Percentiles rank a stretch among this genome's conserved stretches.
Conservation (phyloP, 2,329 filamentous ascomycete species). For the Fusarium guadeloupense region DNA sequence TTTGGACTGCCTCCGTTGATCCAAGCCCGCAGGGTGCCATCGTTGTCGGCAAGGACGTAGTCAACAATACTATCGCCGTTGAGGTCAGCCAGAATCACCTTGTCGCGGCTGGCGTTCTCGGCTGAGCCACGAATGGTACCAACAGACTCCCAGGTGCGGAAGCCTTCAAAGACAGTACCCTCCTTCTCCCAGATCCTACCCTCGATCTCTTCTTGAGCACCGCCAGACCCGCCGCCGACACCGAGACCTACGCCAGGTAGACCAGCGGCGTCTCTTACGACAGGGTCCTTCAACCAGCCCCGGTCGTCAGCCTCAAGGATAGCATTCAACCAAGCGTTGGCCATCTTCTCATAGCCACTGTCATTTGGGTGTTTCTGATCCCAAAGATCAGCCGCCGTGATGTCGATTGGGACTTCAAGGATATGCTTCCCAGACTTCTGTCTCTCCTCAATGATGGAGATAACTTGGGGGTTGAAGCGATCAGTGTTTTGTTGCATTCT, state of each 20-base stretch:
- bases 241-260: background rate
- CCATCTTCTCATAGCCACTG: slow-evolving; percentile 26
- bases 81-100: slow-evolving; percentile 15
- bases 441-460: background rate
- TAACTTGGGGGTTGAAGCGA: slow-evolving; percentile 9
- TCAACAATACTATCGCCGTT: slow-evolving; percentile 20
- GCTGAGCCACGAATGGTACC: slow-evolving; percentile 1
- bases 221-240: background rate
- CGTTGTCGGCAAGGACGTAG: slow-evolving; percentile 10
- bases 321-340: slow-evolving; percentile 18
- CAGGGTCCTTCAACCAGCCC: slow-evolving; percentile 13
- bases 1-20: slow-evolving; percentile 13
- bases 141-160: slow-evolving; percentile 13
- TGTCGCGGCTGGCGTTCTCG: background rate
- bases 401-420: slow-evolving; percentile 16
- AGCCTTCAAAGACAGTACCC: slow-evolving; percentile 11
- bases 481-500: slow-evolving; percentile 22
- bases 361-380: slow-evolving; percentile 25
- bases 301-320: slow-evolving; percentile 8
- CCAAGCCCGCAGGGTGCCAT: slow-evolving; percentile 16
- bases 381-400: slow-evolving; percentile 8
- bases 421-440: slow-evolving; percentile 1
- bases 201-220: slow-evolving; percentile 8
- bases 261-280: background rate
- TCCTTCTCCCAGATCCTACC: slow-evolving; percentile 15